These are phyloP conservation scores for Lactifluus hygrophoroides DNA, from an alignment of 768 basidiomycete species.

Conservation along the genomic window DNA sequence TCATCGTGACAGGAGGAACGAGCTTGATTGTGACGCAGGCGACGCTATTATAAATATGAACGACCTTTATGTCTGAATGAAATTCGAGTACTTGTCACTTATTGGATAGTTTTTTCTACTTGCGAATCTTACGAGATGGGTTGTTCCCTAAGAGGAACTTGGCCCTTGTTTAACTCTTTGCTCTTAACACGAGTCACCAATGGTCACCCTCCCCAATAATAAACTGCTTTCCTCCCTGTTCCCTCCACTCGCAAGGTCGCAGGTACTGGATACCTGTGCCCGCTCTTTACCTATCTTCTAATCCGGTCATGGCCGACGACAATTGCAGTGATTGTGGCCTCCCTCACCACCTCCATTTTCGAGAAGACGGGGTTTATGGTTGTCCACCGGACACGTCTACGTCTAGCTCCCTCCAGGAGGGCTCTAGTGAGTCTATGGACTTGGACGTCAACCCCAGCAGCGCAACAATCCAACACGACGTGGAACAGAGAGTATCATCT, in stretches of 20 bases:
- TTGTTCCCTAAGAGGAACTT: constrained; percentile 1
- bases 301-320: constrained; percentile 1
- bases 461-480: too few relatives aligned
- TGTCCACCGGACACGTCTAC: not conserved
- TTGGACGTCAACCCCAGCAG: not conserved
- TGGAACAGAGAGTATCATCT: constrained; percentile 3
- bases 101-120: not conserved
- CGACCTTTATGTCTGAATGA: not conserved
- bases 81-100: not conserved
- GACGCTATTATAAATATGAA: constrained; percentile 5
- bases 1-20: constrained; percentile 47
- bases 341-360: not conserved
- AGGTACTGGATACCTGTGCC: constrained; percentile 8
- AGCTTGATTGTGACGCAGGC: constrained; percentile 54
- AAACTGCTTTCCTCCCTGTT: not conserved
- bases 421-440: not conserved
- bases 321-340: constrained; percentile 10
- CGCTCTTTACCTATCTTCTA: not conserved
- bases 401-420: not conserved
- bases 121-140: not conserved
- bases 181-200: not conserved
- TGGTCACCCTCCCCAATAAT: not conserved
- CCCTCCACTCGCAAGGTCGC: not conserved
- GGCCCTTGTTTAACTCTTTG: not conserved
- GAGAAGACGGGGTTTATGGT: constrained; percentile 9